phyloP scores from a whole-genome alignment of 345 rosid genomes.

The Arabidopsis suecica region DNA sequence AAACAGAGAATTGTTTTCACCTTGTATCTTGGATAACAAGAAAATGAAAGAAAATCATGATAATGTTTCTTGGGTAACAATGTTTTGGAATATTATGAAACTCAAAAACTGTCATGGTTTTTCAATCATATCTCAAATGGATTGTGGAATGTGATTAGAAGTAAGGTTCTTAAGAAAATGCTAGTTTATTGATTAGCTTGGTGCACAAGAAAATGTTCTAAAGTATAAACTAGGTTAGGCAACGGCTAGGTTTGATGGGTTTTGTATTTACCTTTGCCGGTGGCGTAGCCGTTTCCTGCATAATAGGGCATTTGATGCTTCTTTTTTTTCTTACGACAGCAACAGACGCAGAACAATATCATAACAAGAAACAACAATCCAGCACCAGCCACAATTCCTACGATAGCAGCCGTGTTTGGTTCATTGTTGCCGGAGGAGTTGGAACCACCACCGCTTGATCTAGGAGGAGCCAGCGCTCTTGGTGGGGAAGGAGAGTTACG shows the following conservation, averaged over 20 bases:
- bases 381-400: conserved; percentile 56
- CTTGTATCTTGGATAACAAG: conserved; percentile 31
- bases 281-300: conserved; percentile 29
- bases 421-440: conserved; percentile 20
- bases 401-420: conserved; percentile 24
- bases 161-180: background rate
- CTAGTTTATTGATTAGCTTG: conserved; percentile 13
- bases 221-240: conserved; percentile 4
- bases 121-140: background rate
- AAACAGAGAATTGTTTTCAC: conserved; percentile 6
- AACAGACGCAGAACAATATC: conserved; percentile 48
- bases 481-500: conserved; percentile 34
- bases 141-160: background rate
- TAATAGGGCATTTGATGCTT: conserved; percentile 45
- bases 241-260: conserved; percentile 21
- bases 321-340: conserved; percentile 59
- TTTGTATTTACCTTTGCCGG: conserved; percentile 22
- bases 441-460: conserved; percentile 42
- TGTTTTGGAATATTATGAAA: background rate
- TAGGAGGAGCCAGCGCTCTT: conserved; percentile 42
- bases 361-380: conserved; percentile 52
- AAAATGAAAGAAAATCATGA: background rate
- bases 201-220: conserved; percentile 8
- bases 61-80: background rate
- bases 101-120: background rate